Base-by-base conservation (phyloP, 768 basidiomycete species). In the Cystofilobasidium bisporidii region DNA sequence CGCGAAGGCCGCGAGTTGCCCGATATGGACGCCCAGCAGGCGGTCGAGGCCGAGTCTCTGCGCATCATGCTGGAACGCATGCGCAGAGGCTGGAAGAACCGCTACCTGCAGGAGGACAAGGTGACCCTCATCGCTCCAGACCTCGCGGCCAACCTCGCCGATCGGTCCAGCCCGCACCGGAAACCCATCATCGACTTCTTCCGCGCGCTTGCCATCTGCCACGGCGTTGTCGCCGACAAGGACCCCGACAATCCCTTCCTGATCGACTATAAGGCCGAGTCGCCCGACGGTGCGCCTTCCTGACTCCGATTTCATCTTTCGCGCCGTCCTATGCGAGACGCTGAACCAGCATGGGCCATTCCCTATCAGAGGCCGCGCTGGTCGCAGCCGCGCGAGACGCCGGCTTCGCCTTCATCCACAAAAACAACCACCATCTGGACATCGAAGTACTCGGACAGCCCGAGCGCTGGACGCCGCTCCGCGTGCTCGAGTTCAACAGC, bases 181-280 rank as follows among this genome's bases (percentile, higher is more conserved):
- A 75, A 76, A 36, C 45, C 66, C 9, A 81, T 93, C 68, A 81
- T 86, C 67, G 84, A 85, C 10, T 97, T 98, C 80, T 97, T 94
- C 81, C 85, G 89, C n/a, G 91, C 91, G 0, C 81, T 98, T n/a
- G 88, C 92, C 0, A 75, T 98, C 22, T 98, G 94, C 73, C 94
- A 98, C 75, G 87, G 85, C 20, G 94, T 96, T 53, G 82, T 97
- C 15, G 82, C 91, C 0, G 91, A 94, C 71, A 82, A 80, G 62
- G 85, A 88, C 38, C 75, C 81, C 64, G 78, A 78, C 28, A 77
- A 84, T 4, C 88, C 89, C 0, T 84, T 82, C 74, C 75, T 79
- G 12, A 70, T 76, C 67, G 84, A 87, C 67, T 98, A 97, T 81
- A 98, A 97, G 78, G 94, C 94, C 5, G 93, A 99, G 78, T 89